A percentile compares a stretch with the other conserved stretches of the same genome.
Conservation (phyloP, 1,284 basidiomycete genomes). For the Puccinia triticina region DNA sequence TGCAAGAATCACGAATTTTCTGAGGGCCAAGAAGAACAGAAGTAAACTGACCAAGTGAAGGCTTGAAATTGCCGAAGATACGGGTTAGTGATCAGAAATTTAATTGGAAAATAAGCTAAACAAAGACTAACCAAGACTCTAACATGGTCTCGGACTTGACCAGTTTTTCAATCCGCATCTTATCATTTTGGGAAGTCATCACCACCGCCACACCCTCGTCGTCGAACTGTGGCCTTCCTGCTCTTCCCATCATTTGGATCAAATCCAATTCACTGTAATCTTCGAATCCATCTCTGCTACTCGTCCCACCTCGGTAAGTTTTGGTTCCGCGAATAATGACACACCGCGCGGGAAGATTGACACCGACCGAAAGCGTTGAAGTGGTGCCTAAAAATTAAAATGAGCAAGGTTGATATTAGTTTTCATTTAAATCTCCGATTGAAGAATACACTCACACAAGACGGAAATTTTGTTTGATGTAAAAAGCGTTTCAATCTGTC, state of each 20-base stretch:
- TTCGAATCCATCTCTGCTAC: constrained; percentile 47
- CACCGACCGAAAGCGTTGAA: constrained; percentile 52
- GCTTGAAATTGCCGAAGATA: neutral
- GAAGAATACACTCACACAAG: constrained; percentile 61
- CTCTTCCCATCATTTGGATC: constrained; percentile 54
- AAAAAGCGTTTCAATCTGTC: constrained; percentile 72
- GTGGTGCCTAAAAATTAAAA: constrained; percentile 40
- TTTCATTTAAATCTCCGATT: neutral
- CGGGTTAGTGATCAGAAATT: neutral
- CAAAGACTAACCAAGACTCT: constrained; percentile 48
- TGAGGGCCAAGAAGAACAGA: neutral
- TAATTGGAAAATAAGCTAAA: neutral
- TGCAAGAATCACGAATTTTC: neutral
- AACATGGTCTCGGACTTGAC: constrained; percentile 47
- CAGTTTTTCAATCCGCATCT: constrained; percentile 46
- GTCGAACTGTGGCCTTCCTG: constrained; percentile 52
- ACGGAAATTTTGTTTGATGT: constrained; percentile 69
- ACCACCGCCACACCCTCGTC: constrained; percentile 49
- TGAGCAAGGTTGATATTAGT: neutral
- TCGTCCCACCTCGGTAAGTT: constrained; percentile 39
- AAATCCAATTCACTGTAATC: constrained; percentile 53
- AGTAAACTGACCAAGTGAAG: constrained; percentile 38
- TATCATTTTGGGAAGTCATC: constrained; percentile 51
- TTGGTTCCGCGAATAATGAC: constrained; percentile 52
- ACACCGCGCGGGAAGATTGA: constrained; percentile 52